A percentile compares a stretch with the other conserved stretches of the same genome.
Evolutionary conservation across 225 moss, liverwort and hornwort species (phyloP).

Genomic region (Thuidium tamariscinum): DNA sequence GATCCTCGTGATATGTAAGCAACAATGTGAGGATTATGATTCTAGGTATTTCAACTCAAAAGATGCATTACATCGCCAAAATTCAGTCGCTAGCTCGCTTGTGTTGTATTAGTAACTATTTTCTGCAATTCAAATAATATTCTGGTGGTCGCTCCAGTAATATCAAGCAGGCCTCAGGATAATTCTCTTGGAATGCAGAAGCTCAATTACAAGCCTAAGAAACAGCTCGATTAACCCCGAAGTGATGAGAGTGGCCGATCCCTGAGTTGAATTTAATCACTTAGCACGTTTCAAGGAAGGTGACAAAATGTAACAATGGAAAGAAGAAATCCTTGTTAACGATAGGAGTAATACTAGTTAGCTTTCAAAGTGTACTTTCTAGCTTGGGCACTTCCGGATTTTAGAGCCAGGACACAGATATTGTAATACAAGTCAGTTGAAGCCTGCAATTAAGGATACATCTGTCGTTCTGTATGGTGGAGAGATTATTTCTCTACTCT

Average conservation of each 20-base stretch:
- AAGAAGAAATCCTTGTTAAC: background rate
- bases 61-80: background rate
- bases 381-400: background rate
- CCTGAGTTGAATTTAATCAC: background rate
- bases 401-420: background rate
- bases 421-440: background rate
- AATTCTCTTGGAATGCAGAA: background rate
- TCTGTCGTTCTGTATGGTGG: background rate
- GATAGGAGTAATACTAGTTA: background rate
- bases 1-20: background rate
- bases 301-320: background rate
- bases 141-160: background rate
- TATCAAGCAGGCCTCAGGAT: background rate
- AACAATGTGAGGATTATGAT: background rate
- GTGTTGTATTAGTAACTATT: background rate
- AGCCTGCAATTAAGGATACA: background rate
- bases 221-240: background rate
- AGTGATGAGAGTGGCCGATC: background rate
- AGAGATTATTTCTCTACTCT: background rate
- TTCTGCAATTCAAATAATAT: background rate
- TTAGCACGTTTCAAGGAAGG: background rate
- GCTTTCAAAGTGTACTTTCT: background rate
- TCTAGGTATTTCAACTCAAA: background rate
- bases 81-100: background rate
- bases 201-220: background rate